Evolutionary conservation across 1,139 yeast species (phyloP).

Genomic region (Blastobotrys arbuscula): DNA sequence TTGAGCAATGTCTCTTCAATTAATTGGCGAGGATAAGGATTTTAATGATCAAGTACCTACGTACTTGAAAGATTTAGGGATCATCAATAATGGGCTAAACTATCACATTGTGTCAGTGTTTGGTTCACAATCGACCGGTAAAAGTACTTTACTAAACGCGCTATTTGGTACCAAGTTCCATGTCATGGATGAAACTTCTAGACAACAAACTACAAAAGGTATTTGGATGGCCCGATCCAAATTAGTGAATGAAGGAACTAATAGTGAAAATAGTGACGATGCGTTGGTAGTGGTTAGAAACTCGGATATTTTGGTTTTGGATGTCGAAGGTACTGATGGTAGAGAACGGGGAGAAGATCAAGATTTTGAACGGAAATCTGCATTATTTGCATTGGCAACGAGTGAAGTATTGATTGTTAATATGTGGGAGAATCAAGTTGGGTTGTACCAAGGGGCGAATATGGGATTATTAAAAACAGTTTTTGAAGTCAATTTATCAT

Average conservation of each 20-base stretch:
- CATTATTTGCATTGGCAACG: conserved; percentile 88
- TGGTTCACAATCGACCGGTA: conserved; percentile 96
- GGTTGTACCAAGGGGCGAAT: conserved; percentile 94
- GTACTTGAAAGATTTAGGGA: conserved; percentile 35
- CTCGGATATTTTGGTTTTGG: conserved; percentile 62
- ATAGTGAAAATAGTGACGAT: conserved; percentile 13
- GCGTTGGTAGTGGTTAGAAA: conserved; percentile 17
- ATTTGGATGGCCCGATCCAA: conserved; percentile 72
- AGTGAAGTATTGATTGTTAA: conserved; percentile 86
- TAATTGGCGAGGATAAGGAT: conserved; percentile 69
- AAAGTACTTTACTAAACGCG: conserved; percentile 80
- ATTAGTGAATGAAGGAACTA: conserved; percentile 10
- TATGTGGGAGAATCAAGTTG: conserved; percentile 97
- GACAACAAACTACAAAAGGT: conserved; percentile 87
- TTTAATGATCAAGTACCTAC: conserved; percentile 39
- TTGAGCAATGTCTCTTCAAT: conserved; percentile 50
- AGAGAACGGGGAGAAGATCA: conserved; percentile 98
- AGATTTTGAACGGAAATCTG: conserved; percentile 95
- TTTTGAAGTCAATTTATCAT: conserved; percentile 84
- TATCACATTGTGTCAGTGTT: conserved; percentile 93
- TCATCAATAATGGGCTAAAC: conserved; percentile 52
- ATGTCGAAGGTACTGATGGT: conserved; percentile 98
- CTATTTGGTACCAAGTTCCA: conserved; percentile 84
- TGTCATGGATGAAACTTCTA: conserved; percentile 78
- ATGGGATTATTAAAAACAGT: conserved; percentile 94